Evolutionary conservation across 345 rosid genomes (phyloP), one percentile per base, ranked within the genome.

Genomic region (Aquilaria sinensis): DNA sequence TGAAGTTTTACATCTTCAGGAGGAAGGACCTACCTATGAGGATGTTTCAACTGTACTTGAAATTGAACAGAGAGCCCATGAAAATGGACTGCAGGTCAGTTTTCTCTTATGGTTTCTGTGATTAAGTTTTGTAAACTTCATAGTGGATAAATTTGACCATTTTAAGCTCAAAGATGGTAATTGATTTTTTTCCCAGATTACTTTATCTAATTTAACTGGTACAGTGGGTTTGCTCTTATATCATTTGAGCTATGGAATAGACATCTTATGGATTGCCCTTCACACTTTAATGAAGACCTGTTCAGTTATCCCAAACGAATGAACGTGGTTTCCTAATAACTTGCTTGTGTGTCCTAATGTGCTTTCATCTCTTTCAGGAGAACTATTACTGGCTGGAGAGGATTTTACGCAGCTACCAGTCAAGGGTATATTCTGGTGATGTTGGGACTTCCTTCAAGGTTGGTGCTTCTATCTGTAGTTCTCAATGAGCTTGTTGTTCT

Each of bases 1-100:
- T 62, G 98, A 89, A 81, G 80, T 92, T 75, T 73, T 74, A 41
- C 86, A 72, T 58, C 87, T 92, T 71, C 96, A 85, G 74, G 84
- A 78, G 74, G 88, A 89, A 67, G 98, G 96, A 13, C 88, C 96
- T 62, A 68, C 81, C 14, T 84, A 81, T 56, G 76, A 85, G 72
- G 96, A 89, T 74, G 75, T 89, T 62, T 80, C 76, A 59, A 78
- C 92, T 55, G 79, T 87, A 66, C 86, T 92, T 53, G 96, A 89
- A 84, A 86, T 92, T 34, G 98, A 89, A 74, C 98, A 89, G 82
- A 82, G 96, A 82, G 92, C 96, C 68, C 90, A 88, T 66, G 97
- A 92, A 77, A 89, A 85, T 54, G 96, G 97, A 77, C 67, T 88
- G 75, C 94, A 91, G 94, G 97, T 86, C 49, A 57, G 58, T 53